Evolutionary conservation across 768 basidiomycete species (phyloP), one percentile per base, ranked within the genome.

Genomic region (Lactarius quietus): DNA sequence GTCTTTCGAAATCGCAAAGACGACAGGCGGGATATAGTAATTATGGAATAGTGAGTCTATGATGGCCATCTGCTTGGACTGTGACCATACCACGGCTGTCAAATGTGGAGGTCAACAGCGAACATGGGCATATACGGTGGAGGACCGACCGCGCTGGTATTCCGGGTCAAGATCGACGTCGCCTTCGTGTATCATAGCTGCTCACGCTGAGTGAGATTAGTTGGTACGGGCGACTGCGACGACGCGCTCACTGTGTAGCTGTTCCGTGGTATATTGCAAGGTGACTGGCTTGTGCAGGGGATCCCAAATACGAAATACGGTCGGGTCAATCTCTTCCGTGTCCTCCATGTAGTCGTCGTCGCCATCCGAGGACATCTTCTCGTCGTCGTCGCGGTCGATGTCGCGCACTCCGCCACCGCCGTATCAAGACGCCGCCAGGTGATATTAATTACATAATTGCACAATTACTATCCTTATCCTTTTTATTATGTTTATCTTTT

Each of bases 1-100:
- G 17, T 73, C 72, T 6, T 63, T 68, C 28, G 72, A 68, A 1
- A 81, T 76, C 0, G 78, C 82, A 67, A 93, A 92, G 4, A 93
- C 86, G n/a, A 93, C 81, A 2, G 91, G 88, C 0, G 92, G 91
- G 9, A 93, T 81, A 58, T 90, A 91, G 66, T 86, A 91, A 70
- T 92, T 91, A 48, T 88, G 86, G 63, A 89, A 84, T 8, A 92
- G 80, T 0, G 88, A 90, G 72, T 92, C 90, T 51, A 93, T 85
- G 31, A 93, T 78, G 0, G 84, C 84, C 39, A 86, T 83, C 73
- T 92, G 89, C 74, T 92, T 91, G 1, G 79, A 66, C 61, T 89
- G 85, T 0, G 87, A 81, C 92, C 91, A 93, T 0, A 93, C 92
- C 41, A 92, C 87, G 53, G 86, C 90, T 90, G 9, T 23, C 14